Percentiles rank a stretch among this genome's conserved stretches.
These are phyloP conservation scores for Phytophthora foliorum DNA, from an alignment of 352 stramenopile genomes.

Conservation along the genomic window DNA sequence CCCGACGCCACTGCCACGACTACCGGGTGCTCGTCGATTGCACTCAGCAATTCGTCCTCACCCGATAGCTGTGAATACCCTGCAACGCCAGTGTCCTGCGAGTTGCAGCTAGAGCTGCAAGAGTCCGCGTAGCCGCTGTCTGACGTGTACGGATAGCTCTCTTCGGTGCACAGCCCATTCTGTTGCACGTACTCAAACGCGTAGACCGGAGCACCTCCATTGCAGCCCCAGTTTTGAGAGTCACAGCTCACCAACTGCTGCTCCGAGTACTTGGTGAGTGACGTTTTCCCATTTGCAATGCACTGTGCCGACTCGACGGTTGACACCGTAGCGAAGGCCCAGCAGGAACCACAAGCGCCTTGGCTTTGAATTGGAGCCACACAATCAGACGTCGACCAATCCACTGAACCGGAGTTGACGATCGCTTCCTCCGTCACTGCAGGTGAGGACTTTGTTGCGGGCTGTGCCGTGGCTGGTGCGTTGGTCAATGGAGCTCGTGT, in stretches of 20 bases:
- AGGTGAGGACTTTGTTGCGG: conserved; percentile 12
- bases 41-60: conserved; percentile 39
- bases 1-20: conserved; percentile 95
- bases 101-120: conserved; percentile 39
- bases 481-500: conserved; percentile 19
- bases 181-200: conserved; percentile 93
- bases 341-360: conserved; percentile 97
- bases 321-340: conserved; percentile 96
- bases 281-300: conserved; percentile 71
- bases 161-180: conserved; percentile 78
- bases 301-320: conserved; percentile 93
- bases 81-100: conserved; percentile 44
- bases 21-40: conserved; percentile 86
- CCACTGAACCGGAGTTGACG: conserved; percentile 36
- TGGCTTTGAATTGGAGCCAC: conserved; percentile 94
- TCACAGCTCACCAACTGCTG: conserved; percentile 95
- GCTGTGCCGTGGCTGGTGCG: conserved; percentile 14
- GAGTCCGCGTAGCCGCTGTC: conserved; percentile 28
- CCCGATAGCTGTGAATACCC: conserved; percentile 73
- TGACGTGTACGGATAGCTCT: conserved; percentile 49
- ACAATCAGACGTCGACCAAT: conserved; percentile 59
- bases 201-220: conserved; percentile 91
- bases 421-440: conserved; percentile 9
- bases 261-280: conserved; percentile 92
- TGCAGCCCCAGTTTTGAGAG: conserved; percentile 90